These are phyloP conservation scores for Plasmodium cynomolgi DNA, from an alignment of 169 alveolate species.

Conservation along the genomic window DNA sequence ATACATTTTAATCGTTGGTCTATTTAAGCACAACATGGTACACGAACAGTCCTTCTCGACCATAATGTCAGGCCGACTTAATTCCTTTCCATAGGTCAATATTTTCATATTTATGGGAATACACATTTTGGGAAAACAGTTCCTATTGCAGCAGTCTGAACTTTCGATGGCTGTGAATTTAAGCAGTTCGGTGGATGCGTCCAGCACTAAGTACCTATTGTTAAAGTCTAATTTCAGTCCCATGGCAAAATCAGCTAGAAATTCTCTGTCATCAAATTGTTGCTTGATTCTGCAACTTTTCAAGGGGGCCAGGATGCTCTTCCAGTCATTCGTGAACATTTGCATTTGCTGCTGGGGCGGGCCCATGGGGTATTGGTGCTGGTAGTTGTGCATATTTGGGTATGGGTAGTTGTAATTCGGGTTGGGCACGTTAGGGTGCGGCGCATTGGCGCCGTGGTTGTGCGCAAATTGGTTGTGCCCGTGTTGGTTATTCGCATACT, in stretches of 20 bases:
- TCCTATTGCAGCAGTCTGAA: constrained; percentile 39
- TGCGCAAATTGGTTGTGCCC: background rate
- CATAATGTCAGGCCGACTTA: constrained; percentile 46
- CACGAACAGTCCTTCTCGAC: constrained; percentile 62
- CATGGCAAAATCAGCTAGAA: constrained; percentile 55
- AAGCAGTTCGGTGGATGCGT: constrained; percentile 21
- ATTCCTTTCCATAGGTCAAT: constrained; percentile 49
- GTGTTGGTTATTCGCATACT: background rate
- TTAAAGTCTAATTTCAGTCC: constrained; percentile 42
- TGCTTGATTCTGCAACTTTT: constrained; percentile 65
- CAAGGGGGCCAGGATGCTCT: constrained; percentile 29
- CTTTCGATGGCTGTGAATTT: constrained; percentile 49
- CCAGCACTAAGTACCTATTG: constrained; percentile 45
- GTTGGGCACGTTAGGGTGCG: constrained; percentile 13
- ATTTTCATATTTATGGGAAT: constrained; percentile 65
- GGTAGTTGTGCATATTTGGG: constrained; percentile 50
- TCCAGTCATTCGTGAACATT: constrained; percentile 63
- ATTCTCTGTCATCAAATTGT: constrained; percentile 66
- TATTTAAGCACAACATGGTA: constrained; percentile 48
- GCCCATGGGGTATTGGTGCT: constrained; percentile 19
- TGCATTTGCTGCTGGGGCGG: constrained; percentile 74
- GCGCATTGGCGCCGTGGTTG: background rate
- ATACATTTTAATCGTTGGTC: constrained; percentile 70
- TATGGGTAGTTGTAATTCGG: constrained; percentile 12
- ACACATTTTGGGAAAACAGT: constrained; percentile 68